Evolutionary conservation across 345 rosid genomes (phyloP), one percentile per base, ranked within the genome.

Genomic region (Eucalyptus sp.): DNA sequence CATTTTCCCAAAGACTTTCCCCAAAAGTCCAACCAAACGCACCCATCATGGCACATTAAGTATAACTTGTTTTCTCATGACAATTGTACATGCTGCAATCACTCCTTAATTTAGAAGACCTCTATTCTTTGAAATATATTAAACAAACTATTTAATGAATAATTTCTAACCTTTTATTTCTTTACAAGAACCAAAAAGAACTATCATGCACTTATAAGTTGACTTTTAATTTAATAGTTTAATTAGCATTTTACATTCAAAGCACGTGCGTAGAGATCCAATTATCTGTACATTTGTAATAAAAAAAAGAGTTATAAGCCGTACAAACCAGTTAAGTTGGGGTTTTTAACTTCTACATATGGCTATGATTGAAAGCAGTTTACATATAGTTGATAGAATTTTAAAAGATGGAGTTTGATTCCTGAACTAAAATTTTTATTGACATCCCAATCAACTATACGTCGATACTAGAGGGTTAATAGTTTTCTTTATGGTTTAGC

Each of bases 361-460:
- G 20, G 0, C 3, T n/a, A 15, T 16, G 1, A 64, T n/a, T 33
- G 11, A 14, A n/a, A n/a, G 0, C 9, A 64, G 0, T 41, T n/a
- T 64, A 31, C 5, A 13, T 1, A 64, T 14, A n/a, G 0, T 64
- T 13, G 18, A 29, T 14, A 64, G 76, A 64, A 64, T 64, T n/a
- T n/a, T 0, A 4, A 64, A 64, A 64, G 37, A 2, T 0, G 6
- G 18, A 0, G 2, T n/a, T 4, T 0, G 0, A 8, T n/a, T 64
- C 20, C 0, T n/a, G 0, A 64, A 64, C 41, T 64, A 7, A 64
- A n/a, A n/a, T 0, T 0, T n/a, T n/a, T 64, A 17, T 64, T 0
- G 11, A n/a, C 2, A 7, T 14, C 22, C 22, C 3, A 64, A n/a
- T 64, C 17, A 64, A 64, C 2, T n/a, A 7, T 7, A n/a, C 0